Evolutionary conservation across 345 rosid species (phyloP), one percentile per base, ranked within the genome.

Genomic region (Cardamine chenopodiifolia): DNA sequence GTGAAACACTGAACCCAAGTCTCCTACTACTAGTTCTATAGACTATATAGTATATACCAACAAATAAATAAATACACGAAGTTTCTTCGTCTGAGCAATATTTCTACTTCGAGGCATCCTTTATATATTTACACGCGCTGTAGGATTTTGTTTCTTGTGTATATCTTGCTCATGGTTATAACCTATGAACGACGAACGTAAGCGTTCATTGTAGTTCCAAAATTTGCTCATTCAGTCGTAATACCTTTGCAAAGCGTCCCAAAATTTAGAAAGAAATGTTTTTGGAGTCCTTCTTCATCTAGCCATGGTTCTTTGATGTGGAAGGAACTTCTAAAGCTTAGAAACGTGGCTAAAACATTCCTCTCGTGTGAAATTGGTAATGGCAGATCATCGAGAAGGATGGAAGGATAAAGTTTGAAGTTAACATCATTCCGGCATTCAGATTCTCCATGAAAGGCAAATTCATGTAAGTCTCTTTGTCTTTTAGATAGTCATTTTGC

Each of bases 381-480:
- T n/a, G n/a, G n/a, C 65, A 92, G 99, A 83, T 91, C 22, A 83
- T 92, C 35, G 86, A 78, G 65, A 84, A 79, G 73, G 83, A 83
- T 59, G 93, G 84, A 44, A 83, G 83, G 25, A 69, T 91, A 17
- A 91, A 91, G 86, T 91, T 91, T 62, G 79, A 76, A 42, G 97
- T 87, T 7, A 83, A 84, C 82, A 87, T 86, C 71, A 63, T 88
- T 4, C 89, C 90, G 1, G 96, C 97, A 5, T 74, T 91, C 72
- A 88, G 87, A 77, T 95, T 95, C 87, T 88, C 97, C 71, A 87
- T 90, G 93, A 86, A 68, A 47, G 98, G 97, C 66, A 82, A 72
- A 17, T 86, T 78, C 62, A 81, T 66, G 98, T 89, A 83, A 86
- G 95, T 83, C 56, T 48, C 61, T 20, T 35, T 52, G 11, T 44